Percentiles rank a stretch among this genome's conserved stretches.
These are phyloP conservation scores for Wickerhamomyces xylosicus DNA, from an alignment of 805 yeast species.

Conservation along the genomic window DNA sequence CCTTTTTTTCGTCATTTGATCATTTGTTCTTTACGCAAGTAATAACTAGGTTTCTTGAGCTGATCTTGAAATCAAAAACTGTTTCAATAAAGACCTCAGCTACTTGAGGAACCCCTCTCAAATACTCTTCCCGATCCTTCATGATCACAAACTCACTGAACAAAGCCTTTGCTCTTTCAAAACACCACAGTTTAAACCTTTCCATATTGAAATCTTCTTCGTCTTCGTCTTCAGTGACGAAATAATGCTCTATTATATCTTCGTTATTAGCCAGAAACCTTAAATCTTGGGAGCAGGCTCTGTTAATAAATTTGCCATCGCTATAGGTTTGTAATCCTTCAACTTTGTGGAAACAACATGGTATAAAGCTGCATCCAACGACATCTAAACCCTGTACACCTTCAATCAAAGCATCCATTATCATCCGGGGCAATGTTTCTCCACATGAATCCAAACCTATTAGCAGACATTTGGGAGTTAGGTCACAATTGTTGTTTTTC, in stretches of 20 bases:
- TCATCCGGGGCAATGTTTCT: slow-evolving; percentile 2
- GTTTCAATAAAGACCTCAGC: background rate
- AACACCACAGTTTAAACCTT: background rate
- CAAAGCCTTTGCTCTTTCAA: background rate
- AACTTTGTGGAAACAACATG: slow-evolving; percentile 10
- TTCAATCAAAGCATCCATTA: background rate
- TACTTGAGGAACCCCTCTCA: too few species aligned
- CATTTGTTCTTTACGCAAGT: background rate
- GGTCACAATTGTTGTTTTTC: slow-evolving; percentile 1
- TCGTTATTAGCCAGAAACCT: slow-evolving; percentile 1
- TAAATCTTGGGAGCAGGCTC: slow-evolving; percentile 5
- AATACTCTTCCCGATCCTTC: slow-evolving; percentile 3
- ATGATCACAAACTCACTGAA: slow-evolving; percentile 2
- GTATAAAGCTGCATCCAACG: slow-evolving; percentile 4
- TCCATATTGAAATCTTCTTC: background rate
- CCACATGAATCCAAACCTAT: slow-evolving; percentile 13
- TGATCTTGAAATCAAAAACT: slow-evolving; percentile 5
- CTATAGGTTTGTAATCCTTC: background rate
- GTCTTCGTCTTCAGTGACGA: too few species aligned
- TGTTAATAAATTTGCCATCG: background rate
- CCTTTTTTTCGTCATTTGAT: too few species aligned
- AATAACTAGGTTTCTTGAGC: slow-evolving; percentile 3
- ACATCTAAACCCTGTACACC: slow-evolving; percentile 1
- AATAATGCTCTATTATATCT: slow-evolving; percentile 2
- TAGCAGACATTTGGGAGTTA: slow-evolving; percentile 3